Evolutionary conservation across 805 yeast species (phyloP).

Genomic region (Lachancea fermentati): DNA sequence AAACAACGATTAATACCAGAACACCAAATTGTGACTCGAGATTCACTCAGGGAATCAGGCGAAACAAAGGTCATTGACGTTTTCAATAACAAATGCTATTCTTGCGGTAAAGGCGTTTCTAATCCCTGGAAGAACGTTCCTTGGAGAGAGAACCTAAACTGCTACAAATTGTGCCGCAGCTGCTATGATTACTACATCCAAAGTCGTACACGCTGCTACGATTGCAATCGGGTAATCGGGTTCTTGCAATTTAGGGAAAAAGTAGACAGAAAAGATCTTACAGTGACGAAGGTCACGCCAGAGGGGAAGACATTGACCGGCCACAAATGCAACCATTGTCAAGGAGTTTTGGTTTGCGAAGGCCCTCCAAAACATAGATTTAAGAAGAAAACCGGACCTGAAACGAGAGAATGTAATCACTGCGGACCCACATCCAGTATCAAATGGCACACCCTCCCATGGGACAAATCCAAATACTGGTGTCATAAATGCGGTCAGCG

Average conservation of each 20-base stretch:
- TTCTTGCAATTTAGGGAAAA: neutral
- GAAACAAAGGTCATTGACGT: neutral
- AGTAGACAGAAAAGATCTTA: neutral
- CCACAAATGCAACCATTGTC: neutral
- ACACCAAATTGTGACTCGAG: neutral
- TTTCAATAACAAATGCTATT: neutral
- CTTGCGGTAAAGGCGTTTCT: neutral
- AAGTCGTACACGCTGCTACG: neutral
- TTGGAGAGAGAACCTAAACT: neutral
- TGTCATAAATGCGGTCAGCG: too few species aligned
- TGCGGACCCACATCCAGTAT: neutral
- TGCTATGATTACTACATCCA: neutral
- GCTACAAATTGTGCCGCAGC: neutral
- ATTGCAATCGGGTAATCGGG: neutral
- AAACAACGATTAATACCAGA: neutral
- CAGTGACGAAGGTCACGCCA: neutral
- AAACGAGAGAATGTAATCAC: neutral
- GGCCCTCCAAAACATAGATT: neutral
- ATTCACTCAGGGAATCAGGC: neutral
- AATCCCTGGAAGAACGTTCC: too few species aligned
- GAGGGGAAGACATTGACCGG: neutral
- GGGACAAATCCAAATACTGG: slow-evolving; percentile 4
- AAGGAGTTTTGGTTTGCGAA: neutral
- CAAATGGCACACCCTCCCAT: slow-evolving; percentile 7
- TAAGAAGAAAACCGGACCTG: neutral